Evolutionary conservation across 2,329 filamentous ascomycete species (phyloP), one percentile per base, ranked within the genome.

Genomic region (Ramularia collo-cygni): DNA sequence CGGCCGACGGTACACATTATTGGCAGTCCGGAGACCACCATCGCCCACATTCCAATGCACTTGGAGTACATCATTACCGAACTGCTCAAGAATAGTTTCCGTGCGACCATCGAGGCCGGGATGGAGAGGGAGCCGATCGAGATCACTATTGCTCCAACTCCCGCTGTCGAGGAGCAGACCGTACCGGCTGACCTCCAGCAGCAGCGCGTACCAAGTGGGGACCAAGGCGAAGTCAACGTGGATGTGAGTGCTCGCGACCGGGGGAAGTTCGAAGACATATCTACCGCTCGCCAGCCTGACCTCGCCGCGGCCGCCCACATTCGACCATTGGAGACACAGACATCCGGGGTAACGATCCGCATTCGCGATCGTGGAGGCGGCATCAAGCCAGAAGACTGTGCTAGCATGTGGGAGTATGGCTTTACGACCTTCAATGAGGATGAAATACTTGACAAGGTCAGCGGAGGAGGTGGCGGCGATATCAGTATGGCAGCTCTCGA

Each of bases 11-110:
- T 95, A 55, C 68, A 81, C 33, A 83, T 98, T 55, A 84, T 89
- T 51, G 92, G 92, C 49, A 83, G 93, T 60, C 81, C 84, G 0
- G 81, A 84, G 37, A 87, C 89, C n/a, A 82, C 80, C 0, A 94
- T 98, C 58, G 88, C 90, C 14, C 92, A 93, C 57, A 82, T 98
- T 7, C 92, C 92, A 10, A 92, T 94, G 61, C 92, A 98, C 63
- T 75, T 98, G 16, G 90, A 96, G 64, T 98, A 98, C 63, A 95
- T 98, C 50, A 77, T 95, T 49, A 98, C 90, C 0, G 92, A 98
- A 64, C 74, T 98, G 1, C 75, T 98, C 43, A 98, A 98, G 65
- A 98, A 98, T 58, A 86, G 89, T 1, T 98, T 96, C 68, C 79
- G 92, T 30, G 90, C 92, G 3, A 93, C 87, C 0, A 81, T 96